phyloP scores from a whole-genome alignment of 2,329 filamentous ascomycete species.

The Sphaerulina vaccinii region DNA sequence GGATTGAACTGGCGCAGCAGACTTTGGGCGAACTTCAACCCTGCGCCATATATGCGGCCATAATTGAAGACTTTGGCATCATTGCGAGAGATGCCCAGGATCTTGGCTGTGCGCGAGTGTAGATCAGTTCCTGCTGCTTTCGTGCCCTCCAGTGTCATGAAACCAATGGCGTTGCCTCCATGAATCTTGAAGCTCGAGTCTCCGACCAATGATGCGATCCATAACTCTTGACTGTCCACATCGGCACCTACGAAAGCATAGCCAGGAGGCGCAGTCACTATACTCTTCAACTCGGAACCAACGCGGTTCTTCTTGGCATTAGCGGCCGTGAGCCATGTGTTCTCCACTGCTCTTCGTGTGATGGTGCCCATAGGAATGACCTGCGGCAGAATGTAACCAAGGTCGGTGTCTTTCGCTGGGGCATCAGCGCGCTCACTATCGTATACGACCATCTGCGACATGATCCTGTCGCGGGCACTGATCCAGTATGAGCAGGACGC shows the following conservation, averaged over 20 bases:
- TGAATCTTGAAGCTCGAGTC: slow-evolving; percentile 94
- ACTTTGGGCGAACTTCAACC: slow-evolving; percentile 86
- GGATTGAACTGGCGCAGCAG: slow-evolving; percentile 93
- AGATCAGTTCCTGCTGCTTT: slow-evolving; percentile 92
- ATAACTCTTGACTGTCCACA: slow-evolving; percentile 94
- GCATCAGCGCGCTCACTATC: slow-evolving; percentile 56
- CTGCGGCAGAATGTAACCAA: slow-evolving; percentile 91
- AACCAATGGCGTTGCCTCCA: slow-evolving; percentile 94
- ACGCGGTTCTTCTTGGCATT: slow-evolving; percentile 96
- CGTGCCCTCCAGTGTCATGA: slow-evolving; percentile 97
- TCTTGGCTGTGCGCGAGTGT: slow-evolving; percentile 88
- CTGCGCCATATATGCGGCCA: slow-evolving; percentile 97
- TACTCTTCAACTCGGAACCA: slow-evolving; percentile 93
- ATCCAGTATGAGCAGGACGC: slow-evolving; percentile 99
- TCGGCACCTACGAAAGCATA: slow-evolving; percentile 96
- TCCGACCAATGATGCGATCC: slow-evolving; percentile 94
- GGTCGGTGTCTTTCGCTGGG: slow-evolving; percentile 35
- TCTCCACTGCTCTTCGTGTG: slow-evolving; percentile 89
- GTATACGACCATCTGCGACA: slow-evolving; percentile 92
- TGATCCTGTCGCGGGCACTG: slow-evolving; percentile 88
- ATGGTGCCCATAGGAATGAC: slow-evolving; percentile 98
- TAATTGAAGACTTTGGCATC: slow-evolving; percentile 99
- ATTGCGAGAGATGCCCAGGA: slow-evolving; percentile 90
- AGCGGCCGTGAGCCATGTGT: slow-evolving; percentile 96
- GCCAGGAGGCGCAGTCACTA: slow-evolving; percentile 87